Conservation (phyloP, 257 asterid species). For the Capsicum pubescens region DNA sequence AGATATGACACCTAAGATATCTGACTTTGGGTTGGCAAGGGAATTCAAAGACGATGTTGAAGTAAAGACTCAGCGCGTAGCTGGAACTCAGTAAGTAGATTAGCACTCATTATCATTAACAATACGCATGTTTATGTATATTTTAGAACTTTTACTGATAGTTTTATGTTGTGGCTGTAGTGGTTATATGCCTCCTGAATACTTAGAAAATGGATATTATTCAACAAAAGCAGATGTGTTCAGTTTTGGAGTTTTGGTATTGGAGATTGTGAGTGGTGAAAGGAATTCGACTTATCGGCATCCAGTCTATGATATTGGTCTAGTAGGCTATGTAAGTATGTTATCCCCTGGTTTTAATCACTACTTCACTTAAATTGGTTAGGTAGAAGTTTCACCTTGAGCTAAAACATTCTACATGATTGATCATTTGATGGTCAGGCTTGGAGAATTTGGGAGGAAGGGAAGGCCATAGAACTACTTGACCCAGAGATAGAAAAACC, state of each 20-base stretch:
- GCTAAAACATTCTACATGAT: not conserved
- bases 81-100: conserved; percentile 52
- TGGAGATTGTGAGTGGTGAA: conserved; percentile 47
- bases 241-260: conserved; percentile 49
- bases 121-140: not conserved
- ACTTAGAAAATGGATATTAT: conserved; percentile 42
- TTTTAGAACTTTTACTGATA: not conserved
- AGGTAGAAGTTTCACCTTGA: not conserved
- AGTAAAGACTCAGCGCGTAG: conserved; percentile 42
- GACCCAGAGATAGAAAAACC: conserved; percentile 40
- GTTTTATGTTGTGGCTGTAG: conserved; percentile 28
- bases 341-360: not conserved
- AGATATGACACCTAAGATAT: conserved; percentile 54
- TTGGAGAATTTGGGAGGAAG: conserved; percentile 54
- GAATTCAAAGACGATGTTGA: conserved; percentile 34
- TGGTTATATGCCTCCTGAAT: conserved; percentile 65
- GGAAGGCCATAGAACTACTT: conserved; percentile 36
- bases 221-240: conserved; percentile 51
- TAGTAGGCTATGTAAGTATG: conserved; percentile 42
- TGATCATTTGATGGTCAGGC: conserved; percentile 36
- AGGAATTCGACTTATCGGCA: not conserved
- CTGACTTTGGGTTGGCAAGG: conserved; percentile 55
- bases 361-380: not conserved
- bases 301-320: conserved; percentile 21
- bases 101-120: not conserved